Conservation (phyloP, 148 eudicot genomes). For the Rhododendron vialii region DNA sequence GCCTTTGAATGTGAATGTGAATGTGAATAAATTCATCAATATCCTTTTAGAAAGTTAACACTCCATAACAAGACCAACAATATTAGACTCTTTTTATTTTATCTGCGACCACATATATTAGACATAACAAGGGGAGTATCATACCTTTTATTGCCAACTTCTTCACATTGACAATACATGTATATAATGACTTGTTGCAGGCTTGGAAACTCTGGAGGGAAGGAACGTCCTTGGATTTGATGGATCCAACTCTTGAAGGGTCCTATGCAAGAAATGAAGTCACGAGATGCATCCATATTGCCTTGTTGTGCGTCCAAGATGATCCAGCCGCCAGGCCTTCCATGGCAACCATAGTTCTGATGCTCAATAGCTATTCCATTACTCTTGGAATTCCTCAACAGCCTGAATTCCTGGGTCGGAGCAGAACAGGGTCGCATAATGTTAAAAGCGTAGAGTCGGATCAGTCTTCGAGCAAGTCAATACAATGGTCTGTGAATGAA, state of each 20-base stretch:
- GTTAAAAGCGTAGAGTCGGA: not conserved
- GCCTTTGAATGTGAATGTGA: not conserved
- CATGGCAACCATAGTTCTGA: constrained; percentile 25
- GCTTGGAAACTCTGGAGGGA: constrained; percentile 35
- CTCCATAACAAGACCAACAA: not conserved
- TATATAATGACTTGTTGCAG: not conserved
- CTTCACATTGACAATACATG: not conserved
- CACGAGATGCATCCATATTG: constrained; percentile 34
- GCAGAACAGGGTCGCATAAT: not conserved
- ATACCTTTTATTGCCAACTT: not conserved
- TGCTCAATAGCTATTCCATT: constrained; percentile 24
- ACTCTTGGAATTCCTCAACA: constrained; percentile 21
- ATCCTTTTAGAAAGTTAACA: not conserved
- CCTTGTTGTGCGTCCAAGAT: constrained; percentile 39
- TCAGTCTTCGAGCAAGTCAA: not conserved
- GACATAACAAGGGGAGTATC: not conserved
- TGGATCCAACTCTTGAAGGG: constrained; percentile 25
- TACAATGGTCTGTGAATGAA: not conserved
- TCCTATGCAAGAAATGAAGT: constrained; percentile 23
- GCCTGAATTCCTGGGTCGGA: constrained; percentile 9
- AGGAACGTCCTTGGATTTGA: constrained; percentile 15
- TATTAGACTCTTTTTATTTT: not conserved
- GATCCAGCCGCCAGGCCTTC: constrained; percentile 29
- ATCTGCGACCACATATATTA: not conserved
- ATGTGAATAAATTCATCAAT: not conserved